A percentile compares a stretch with the other conserved stretches of the same genome.
phyloP scores from a whole-genome alignment of 768 basidiomycete genomes.

The Termitomyces sp. region DNA sequence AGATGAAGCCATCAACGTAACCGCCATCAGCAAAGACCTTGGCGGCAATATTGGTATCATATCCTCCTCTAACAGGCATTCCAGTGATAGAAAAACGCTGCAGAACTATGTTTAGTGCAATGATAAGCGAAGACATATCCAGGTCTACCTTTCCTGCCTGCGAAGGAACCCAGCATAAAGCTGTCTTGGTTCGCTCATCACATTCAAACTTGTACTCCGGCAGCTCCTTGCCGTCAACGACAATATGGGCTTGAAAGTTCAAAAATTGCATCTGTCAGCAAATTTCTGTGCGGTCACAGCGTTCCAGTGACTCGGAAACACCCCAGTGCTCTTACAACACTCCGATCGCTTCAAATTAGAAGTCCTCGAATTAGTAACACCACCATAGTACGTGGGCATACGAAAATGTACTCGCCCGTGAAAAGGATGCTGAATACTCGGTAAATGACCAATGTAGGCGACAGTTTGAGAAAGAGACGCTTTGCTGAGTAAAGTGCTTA shows the following conservation, averaged over 20 bases:
- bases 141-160: constrained; percentile 17
- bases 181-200: constrained; percentile 6
- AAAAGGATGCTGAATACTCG: not conserved
- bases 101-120: not conserved
- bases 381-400: not conserved
- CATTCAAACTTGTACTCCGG: constrained; percentile 11
- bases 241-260: not conserved
- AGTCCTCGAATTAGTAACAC: not conserved
- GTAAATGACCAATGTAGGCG: not conserved
- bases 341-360: not conserved
- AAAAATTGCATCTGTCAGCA: not conserved
- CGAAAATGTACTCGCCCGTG: not conserved
- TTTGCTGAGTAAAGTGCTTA: not conserved
- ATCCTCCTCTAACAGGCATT: not conserved
- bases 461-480: not conserved
- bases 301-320: not conserved
- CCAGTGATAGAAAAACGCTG: not conserved
- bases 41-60: not conserved
- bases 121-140: not conserved
- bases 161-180: constrained; percentile 20
- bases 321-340: not conserved
- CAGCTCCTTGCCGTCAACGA: constrained; percentile 8
- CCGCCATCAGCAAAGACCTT: not conserved
- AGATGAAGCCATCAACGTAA: not conserved
- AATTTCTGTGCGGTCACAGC: not conserved